Conservation (phyloP, 1,139 yeast species). For the Pichia norvegensis region DNA sequence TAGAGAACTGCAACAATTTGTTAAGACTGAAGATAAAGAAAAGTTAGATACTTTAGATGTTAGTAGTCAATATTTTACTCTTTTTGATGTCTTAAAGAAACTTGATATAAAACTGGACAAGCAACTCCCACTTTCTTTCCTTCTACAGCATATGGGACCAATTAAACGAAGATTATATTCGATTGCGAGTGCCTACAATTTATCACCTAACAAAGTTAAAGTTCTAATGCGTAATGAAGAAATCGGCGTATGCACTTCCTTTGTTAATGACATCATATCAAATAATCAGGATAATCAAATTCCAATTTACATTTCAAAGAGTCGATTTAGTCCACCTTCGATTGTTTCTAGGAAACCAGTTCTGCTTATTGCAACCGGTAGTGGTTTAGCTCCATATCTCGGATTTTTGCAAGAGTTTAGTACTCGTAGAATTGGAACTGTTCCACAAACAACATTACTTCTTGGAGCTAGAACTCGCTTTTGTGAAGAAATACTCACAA, state of each 20-base stretch:
- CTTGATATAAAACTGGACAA: neutral
- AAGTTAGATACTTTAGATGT: neutral
- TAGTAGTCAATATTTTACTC: slow-evolving; percentile 32
- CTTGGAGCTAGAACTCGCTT: neutral
- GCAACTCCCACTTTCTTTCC: slow-evolving; percentile 64
- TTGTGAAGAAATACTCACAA: neutral
- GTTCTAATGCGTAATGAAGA: neutral
- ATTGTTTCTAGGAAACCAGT: slow-evolving; percentile 64
- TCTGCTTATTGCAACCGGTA: slow-evolving; percentile 93
- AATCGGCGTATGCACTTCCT: slow-evolving; percentile 81
- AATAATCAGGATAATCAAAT: slow-evolving; percentile 45
- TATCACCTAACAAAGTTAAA: neutral
- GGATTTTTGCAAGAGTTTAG: slow-evolving; percentile 68
- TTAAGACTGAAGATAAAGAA: neutral
- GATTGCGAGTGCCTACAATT: slow-evolving; percentile 41
- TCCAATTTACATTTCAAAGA: slow-evolving; percentile 86
- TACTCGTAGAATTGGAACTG: neutral
- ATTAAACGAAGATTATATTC: slow-evolving; percentile 93
- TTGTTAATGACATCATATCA: slow-evolving; percentile 61
- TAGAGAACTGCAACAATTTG: slow-evolving; percentile 35
- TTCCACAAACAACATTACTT: neutral
- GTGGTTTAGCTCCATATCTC: slow-evolving; percentile 96
- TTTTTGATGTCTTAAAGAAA: slow-evolving; percentile 49
- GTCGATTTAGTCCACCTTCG: slow-evolving; percentile 84
- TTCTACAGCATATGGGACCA: slow-evolving; percentile 72